phyloP scores from a whole-genome alignment of 371 early-diverging fungal species.

The Zychaea mexicana region DNA sequence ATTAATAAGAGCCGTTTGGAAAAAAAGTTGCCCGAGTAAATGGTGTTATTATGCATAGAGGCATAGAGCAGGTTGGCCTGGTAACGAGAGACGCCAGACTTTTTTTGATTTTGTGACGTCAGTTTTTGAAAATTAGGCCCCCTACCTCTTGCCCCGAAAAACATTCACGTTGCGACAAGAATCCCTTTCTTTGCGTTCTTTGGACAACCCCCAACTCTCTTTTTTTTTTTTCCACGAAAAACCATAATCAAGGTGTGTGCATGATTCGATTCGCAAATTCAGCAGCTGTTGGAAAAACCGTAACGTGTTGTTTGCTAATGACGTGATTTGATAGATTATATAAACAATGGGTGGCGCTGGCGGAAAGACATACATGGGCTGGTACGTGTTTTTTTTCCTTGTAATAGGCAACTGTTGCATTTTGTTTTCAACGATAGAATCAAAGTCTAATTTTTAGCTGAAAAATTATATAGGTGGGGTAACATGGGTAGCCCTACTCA shows the following conservation, averaged over 20 bases:
- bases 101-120: background rate
- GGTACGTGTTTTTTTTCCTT: constrained; percentile 24
- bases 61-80: too few relatives aligned
- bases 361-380: constrained; percentile 46
- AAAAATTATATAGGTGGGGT: constrained; percentile 65
- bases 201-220: background rate
- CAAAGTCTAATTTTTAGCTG: background rate
- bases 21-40: too few relatives aligned
- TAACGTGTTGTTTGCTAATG: background rate
- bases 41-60: too few relatives aligned
- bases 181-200: background rate
- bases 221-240: background rate
- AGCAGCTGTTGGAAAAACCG: background rate
- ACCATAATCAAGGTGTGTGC: background rate
- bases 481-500: constrained; percentile 76
- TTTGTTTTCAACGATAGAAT: background rate
- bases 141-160: background rate
- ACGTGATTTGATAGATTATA: background rate
- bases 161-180: background rate
- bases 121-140: background rate
- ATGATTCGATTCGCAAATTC: too few relatives aligned
- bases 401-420: background rate
- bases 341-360: constrained; percentile 37
- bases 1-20: too few relatives aligned
- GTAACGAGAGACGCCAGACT: too few relatives aligned